A percentile compares a stretch with the other conserved stretches of the same genome.
phyloP scores from a whole-genome alignment of 208 protist genomes.

The Balamuthia mandrillaris region DNA sequence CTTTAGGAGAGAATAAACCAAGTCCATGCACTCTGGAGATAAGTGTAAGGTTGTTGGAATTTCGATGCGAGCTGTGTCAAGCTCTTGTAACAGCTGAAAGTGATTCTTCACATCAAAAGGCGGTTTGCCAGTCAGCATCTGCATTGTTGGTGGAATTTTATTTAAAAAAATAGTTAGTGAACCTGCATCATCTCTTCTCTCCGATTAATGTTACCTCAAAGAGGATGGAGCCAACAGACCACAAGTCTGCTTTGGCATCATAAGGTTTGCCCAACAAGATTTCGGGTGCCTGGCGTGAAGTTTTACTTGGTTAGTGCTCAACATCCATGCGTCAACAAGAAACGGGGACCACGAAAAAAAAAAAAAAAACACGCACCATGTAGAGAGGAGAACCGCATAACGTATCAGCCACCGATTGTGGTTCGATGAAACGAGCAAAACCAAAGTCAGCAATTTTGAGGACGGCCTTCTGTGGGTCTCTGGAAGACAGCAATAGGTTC shows the following conservation, averaged over 20 bases:
- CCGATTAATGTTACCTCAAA: too few relatives aligned
- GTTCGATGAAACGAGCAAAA: constrained; percentile 13
- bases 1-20: background rate
- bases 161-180: too few relatives aligned
- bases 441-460: constrained; percentile 30
- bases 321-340: background rate
- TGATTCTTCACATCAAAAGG: constrained; percentile 22
- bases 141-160: too few relatives aligned
- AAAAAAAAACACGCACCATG: background rate
- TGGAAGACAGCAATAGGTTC: background rate
- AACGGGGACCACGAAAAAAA: too few relatives aligned
- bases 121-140: constrained; percentile 11
- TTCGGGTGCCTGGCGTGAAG: background rate
- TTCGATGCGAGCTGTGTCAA: background rate
- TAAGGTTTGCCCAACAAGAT: constrained; percentile 8
- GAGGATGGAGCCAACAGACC: constrained; percentile 17
- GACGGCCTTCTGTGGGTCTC: background rate
- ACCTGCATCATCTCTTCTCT: too few relatives aligned
- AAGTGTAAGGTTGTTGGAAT: background rate
- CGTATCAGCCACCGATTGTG: constrained; percentile 8
- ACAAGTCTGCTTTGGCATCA: constrained; percentile 24
- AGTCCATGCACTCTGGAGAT: constrained; percentile 11
- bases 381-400: constrained; percentile 23
- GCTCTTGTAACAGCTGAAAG: background rate
- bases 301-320: background rate